A percentile compares a stretch with the other conserved stretches of the same genome.
These are phyloP conservation scores for Aspergillus sclerotialis DNA, from an alignment of 2,329 filamentous ascomycete genomes.

Conservation along the genomic window DNA sequence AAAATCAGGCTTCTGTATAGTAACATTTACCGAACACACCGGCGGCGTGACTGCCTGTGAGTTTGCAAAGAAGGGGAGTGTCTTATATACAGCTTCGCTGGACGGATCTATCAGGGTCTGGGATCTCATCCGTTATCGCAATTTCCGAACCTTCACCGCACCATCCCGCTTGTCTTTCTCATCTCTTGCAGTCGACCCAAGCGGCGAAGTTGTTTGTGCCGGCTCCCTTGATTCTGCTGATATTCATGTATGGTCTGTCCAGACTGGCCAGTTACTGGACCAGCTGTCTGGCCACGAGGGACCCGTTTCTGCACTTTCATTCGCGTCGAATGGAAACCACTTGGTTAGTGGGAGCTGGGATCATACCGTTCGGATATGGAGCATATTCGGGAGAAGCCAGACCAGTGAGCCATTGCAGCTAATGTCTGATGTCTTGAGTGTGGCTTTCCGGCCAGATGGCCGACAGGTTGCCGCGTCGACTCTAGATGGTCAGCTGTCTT, in stretches of 20 bases:
- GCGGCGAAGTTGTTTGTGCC: slow-evolving; percentile 90
- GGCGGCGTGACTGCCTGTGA: slow-evolving; percentile 88
- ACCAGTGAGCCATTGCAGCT: slow-evolving; percentile 91
- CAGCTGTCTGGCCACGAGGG: slow-evolving; percentile 88
- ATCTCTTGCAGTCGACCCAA: slow-evolving; percentile 91
- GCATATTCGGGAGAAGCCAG: slow-evolving; percentile 86
- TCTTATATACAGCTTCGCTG: slow-evolving; percentile 89
- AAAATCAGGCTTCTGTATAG: slow-evolving; percentile 92
- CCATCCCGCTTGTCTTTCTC: slow-evolving; percentile 88
- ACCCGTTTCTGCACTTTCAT: slow-evolving; percentile 79
- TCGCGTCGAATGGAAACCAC: slow-evolving; percentile 76
- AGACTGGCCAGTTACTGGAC: slow-evolving; percentile 91
- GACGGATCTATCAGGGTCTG: slow-evolving; percentile 93
- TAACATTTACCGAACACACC: slow-evolving; percentile 95
- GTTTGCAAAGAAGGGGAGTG: slow-evolving; percentile 90
- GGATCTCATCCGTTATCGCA: slow-evolving; percentile 92
- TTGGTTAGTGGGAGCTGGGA: slow-evolving; percentile 96
- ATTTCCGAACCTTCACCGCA: slow-evolving; percentile 95
- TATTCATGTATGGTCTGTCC: slow-evolving; percentile 96
- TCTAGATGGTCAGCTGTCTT: slow-evolving; percentile 85
- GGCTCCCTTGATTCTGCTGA: slow-evolving; percentile 95
- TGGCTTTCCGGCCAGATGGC: slow-evolving; percentile 84
- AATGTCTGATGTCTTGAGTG: slow-evolving; percentile 80
- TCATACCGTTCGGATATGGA: slow-evolving; percentile 91
- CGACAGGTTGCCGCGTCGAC: slow-evolving; percentile 87